Evolutionary conservation across 2,329 filamentous ascomycete species (phyloP).

Genomic region (Neonectria magnoliae): DNA sequence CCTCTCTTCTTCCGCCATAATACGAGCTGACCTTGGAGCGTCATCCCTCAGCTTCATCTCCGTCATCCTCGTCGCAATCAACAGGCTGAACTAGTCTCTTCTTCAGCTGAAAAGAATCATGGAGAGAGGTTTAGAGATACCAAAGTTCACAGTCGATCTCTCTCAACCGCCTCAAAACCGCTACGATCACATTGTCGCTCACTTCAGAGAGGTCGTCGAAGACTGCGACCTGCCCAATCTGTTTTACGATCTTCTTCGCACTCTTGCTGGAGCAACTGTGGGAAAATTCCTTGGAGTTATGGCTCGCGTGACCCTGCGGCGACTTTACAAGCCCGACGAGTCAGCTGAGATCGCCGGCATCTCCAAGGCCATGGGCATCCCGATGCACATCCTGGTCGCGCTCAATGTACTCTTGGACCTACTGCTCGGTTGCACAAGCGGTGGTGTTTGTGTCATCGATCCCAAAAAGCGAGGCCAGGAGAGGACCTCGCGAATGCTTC

Average conservation of each 20-base stretch:
- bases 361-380: slow-evolving; percentile 58
- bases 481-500: slow-evolving; percentile 50
- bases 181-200: slow-evolving; percentile 41
- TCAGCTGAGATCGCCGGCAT: slow-evolving; percentile 71
- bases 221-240: slow-evolving; percentile 52
- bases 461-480: background rate
- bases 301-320: slow-evolving; percentile 58
- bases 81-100: background rate
- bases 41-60: too few relatives aligned
- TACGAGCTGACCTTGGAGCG: too few relatives aligned
- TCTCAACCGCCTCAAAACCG: slow-evolving; percentile 39
- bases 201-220: slow-evolving; percentile 28
- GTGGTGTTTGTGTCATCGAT: slow-evolving; percentile 43
- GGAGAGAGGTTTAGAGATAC: slow-evolving; percentile 21
- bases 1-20: background rate
- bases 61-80: too few relatives aligned
- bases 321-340: slow-evolving; percentile 64
- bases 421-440: slow-evolving; percentile 72
- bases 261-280: slow-evolving; percentile 29
- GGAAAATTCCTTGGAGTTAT: slow-evolving; percentile 45
- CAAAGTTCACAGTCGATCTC: slow-evolving; percentile 43
- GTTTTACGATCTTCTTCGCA: slow-evolving; percentile 61
- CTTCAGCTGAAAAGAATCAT: background rate
- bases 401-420: slow-evolving; percentile 72
- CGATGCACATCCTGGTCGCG: slow-evolving; percentile 68